phyloP scores from a whole-genome alignment of 2,329 filamentous ascomycete genomes.

The Sporothrix phasma region DNA sequence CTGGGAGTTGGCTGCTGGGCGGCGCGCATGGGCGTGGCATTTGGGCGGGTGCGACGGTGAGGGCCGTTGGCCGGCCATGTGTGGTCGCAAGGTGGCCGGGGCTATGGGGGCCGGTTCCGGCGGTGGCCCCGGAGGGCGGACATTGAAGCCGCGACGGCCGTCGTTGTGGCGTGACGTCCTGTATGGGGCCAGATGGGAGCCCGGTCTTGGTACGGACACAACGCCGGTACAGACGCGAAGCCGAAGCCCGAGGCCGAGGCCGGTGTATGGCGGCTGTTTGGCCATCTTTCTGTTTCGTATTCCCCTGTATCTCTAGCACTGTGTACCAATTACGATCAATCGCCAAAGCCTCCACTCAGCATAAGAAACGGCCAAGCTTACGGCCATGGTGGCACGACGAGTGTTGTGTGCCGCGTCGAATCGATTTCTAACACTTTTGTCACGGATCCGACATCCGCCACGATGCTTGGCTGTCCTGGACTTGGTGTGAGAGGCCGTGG shows the following conservation, averaged over 20 bases:
- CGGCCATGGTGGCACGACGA: not conserved
- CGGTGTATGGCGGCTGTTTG: not conserved
- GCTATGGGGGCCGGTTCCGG: not conserved
- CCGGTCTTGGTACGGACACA: too few species aligned
- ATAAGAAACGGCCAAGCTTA: not conserved
- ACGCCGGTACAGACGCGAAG: too few species aligned
- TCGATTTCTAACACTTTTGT: not conserved
- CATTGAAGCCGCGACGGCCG: not conserved
- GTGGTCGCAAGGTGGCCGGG: slow-evolving; percentile 4
- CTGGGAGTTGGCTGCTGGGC: slow-evolving; percentile 13
- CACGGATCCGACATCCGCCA: not conserved
- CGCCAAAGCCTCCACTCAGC: not conserved
- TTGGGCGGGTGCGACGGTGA: slow-evolving; percentile 12
- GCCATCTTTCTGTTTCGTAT: not conserved
- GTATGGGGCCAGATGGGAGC: too few species aligned
- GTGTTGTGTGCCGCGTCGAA: not conserved
- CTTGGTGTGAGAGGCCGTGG: not conserved
- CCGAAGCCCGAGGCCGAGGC: too few species aligned
- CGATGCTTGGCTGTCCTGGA: not conserved
- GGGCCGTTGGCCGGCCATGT: slow-evolving; percentile 4
- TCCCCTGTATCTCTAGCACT: not conserved
- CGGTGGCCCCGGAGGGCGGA: not conserved
- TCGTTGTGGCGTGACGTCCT: not conserved
- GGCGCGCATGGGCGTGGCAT: slow-evolving; percentile 7
- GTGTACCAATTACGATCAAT: not conserved